These are phyloP conservation scores for Alternaria atra DNA, from an alignment of 2,329 filamentous ascomycete species.

Conservation along the genomic window DNA sequence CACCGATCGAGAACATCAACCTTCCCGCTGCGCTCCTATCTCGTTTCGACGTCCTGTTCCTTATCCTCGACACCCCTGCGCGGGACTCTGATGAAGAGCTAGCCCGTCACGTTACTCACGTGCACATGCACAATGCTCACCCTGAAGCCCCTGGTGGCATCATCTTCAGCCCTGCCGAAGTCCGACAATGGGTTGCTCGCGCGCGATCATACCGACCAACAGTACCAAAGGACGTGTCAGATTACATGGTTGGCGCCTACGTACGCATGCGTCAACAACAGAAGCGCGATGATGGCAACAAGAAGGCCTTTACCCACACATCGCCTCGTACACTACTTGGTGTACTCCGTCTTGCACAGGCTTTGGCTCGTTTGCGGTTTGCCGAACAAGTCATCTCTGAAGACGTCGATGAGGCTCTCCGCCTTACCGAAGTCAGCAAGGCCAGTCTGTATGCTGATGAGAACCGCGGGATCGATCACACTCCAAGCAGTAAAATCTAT, in stretches of 20 bases:
- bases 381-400: slow-evolving; percentile 84
- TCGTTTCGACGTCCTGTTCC: slow-evolving; percentile 95
- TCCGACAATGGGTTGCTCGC: slow-evolving; percentile 94
- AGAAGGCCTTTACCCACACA: slow-evolving; percentile 93
- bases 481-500: slow-evolving; percentile 89
- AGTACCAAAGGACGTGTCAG: slow-evolving; percentile 84
- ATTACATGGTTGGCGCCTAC: slow-evolving; percentile 97
- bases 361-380: slow-evolving; percentile 90
- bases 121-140: slow-evolving; percentile 96
- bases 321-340: slow-evolving; percentile 93
- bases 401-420: slow-evolving; percentile 93
- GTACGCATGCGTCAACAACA: slow-evolving; percentile 93
- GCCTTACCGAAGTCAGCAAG: slow-evolving; percentile 92
- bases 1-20: slow-evolving; percentile 98
- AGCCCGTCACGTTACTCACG: slow-evolving; percentile 92
- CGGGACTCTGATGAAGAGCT: slow-evolving; percentile 92
- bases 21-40: slow-evolving; percentile 95
- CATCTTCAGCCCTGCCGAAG: slow-evolving; percentile 92
- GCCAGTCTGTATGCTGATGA: slow-evolving; percentile 83
- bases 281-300: slow-evolving; percentile 87
- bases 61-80: slow-evolving; percentile 92
- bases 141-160: slow-evolving; percentile 74
- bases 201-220: slow-evolving; percentile 88
- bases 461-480: slow-evolving; percentile 68
- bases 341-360: slow-evolving; percentile 91